Evolutionary conservation across 139 green algal genomes (phyloP), one percentile per base, ranked within the genome.

Genomic region (Pseudopediastrum boryanum): DNA sequence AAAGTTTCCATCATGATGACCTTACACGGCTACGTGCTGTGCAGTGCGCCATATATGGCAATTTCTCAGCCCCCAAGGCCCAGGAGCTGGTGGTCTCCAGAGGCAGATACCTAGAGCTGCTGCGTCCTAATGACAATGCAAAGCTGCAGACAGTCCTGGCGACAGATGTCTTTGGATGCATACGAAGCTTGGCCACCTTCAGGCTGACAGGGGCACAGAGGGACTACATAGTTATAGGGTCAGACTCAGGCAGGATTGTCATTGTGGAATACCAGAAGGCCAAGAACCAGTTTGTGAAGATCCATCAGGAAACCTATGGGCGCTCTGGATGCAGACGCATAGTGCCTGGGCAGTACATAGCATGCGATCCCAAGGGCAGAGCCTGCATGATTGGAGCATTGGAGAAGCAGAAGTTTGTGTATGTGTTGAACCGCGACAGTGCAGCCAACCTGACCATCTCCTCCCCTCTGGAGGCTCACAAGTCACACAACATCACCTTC

Each of bases 351-450:
- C 92, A 99, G 90, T 97, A 92, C 78, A 36, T 99, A 16, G 94
- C 93, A 3, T 81, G 83, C 10, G 97, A 99, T 80, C 96, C 97
- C 27, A 97, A 98, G 71, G 97, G 97, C 8, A 86, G 97, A 21
- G 97, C 97, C 16, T 93, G 90, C 85, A 96, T 99, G 90, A 91
- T 99, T 48, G 96, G 78, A 2, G 95, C 95, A 1, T 59, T 95
- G 9, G 97, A 99, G 84, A 99, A 98, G 91, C 90, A 98, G 86
- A 99, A 99, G 88, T 91, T 99, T 46, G 96, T 99, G 51, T 99
- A 99, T 83, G 94, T 99, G 27, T 86, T 99, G 13, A 99, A 99
- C 86, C 78, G 97, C 5, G 97, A 99, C 87, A 90, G 81, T 21
- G 88, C 91, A 23, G 94, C 95, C 31, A 96, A 96, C 62, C 87